Evolutionary conservation across 2,329 filamentous ascomycete genomes (phyloP).

Genomic region (Neofusicoccum umdonicola): DNA sequence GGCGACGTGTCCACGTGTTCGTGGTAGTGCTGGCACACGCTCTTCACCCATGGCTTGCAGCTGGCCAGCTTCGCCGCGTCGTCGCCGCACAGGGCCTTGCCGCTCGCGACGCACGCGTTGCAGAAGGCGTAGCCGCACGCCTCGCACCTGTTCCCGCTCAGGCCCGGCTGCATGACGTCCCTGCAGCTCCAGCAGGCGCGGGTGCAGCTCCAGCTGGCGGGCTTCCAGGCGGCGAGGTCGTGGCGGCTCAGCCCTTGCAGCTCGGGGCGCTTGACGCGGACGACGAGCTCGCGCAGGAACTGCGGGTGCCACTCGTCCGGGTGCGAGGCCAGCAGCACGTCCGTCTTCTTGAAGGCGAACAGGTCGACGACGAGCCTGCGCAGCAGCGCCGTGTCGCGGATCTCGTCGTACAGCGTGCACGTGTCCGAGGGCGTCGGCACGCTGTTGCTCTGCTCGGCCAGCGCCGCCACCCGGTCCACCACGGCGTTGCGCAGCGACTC

Average conservation of each 20-base stretch:
- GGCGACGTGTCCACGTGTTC: conserved; percentile 37
- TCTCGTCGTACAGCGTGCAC: conserved; percentile 46
- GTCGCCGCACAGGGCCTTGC: conserved; percentile 22
- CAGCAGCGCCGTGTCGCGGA: conserved; percentile 40
- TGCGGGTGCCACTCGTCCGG: conserved; percentile 48
- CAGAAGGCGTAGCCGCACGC: conserved; percentile 45
- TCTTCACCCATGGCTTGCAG: conserved; percentile 39
- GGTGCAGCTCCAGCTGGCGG: conserved; percentile 31
- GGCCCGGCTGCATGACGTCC: conserved; percentile 38
- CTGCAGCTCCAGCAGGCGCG: conserved; percentile 41
- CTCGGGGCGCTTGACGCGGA: conserved; percentile 47
- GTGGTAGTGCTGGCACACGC: conserved; percentile 36
- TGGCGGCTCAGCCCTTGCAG: conserved; percentile 43
- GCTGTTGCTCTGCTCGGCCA: conserved; percentile 49
- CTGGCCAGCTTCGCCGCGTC: conserved; percentile 26
- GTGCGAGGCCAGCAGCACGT: conserved; percentile 46
- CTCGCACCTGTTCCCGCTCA: conserved; percentile 39
- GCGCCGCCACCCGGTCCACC: conserved; percentile 42
- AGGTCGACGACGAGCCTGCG: conserved; percentile 47
- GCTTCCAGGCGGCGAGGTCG: conserved; percentile 37
- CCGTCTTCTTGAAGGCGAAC: conserved; percentile 54
- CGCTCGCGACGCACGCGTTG: conserved; percentile 35
- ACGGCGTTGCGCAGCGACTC: conserved; percentile 46
- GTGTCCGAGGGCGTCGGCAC: conserved; percentile 51
- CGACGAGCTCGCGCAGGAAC: conserved; percentile 48